Conservation (phyloP, 73 alveolate genomes). For the Tetrahymena elliotti region DNA sequence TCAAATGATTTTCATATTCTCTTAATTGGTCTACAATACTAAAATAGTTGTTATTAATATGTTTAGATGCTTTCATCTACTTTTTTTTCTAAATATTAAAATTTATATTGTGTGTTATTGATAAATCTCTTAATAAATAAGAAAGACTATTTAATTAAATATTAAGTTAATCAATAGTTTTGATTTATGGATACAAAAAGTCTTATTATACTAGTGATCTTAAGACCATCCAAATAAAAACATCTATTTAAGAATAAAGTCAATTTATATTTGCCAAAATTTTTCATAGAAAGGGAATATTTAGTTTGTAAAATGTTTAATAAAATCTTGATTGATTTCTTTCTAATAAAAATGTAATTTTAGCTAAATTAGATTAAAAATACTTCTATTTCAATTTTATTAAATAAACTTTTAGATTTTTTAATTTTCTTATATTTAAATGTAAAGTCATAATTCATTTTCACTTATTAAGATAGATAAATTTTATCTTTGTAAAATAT, state of each 20-base stretch:
- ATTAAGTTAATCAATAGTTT: not conserved
- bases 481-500: no score
- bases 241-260: not conserved
- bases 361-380: not conserved
- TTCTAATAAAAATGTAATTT: no score
- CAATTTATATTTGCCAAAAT: not conserved
- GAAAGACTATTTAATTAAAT: not conserved
- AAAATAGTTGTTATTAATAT: not conserved
- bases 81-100: not conserved
- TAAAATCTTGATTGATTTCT: not conserved
- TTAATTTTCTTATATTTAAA: no score
- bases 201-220: not conserved
- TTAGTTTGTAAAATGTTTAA: not conserved
- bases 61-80: not conserved
- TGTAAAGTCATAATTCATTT: no score
- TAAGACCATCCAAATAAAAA: not conserved
- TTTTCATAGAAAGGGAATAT: no score
- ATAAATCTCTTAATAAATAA: not conserved
- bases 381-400: not conserved
- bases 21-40: not conserved
- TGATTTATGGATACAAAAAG: not conserved
- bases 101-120: not conserved
- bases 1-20: not conserved
- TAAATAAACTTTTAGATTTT: not conserved
- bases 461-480: no score